Conservation (phyloP, 345 rosid genomes). For the Conringia planisiliqua region DNA sequence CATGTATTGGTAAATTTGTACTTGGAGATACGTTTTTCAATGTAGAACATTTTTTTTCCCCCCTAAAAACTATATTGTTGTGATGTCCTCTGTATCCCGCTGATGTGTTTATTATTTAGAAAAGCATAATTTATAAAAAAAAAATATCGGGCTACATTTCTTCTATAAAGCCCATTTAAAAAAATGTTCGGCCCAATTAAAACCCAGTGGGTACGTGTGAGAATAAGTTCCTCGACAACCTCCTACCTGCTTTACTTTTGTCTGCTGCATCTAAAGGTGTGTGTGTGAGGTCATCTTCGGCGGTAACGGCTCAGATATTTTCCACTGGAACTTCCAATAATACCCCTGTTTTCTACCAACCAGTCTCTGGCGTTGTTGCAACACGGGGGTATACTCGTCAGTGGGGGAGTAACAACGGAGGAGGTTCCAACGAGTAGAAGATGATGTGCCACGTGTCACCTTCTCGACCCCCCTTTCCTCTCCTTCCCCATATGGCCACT, state of each 20-base stretch:
- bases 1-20: background rate
- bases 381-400: conserved; percentile 24
- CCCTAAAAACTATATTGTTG: background rate
- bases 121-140: background rate
- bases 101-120: background rate
- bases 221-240: background rate
- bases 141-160: background rate
- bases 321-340: background rate
- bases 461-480: conserved; percentile 48
- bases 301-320: conserved; percentile 33
- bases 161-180: background rate
- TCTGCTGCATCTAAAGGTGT: background rate
- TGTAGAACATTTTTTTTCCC: background rate
- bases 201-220: background rate
- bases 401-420: background rate
- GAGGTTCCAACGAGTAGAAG: conserved; percentile 42
- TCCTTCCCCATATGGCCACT: conserved; percentile 38
- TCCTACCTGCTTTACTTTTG: background rate
- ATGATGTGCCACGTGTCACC: conserved; percentile 65
- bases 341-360: background rate
- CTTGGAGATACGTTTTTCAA: background rate
- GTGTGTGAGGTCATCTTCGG: conserved; percentile 12
- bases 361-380: background rate
- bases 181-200: background rate
- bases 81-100: background rate